Base-by-base conservation (phyloP, 257 asterid genomes). In the Solanum chmielewskii region DNA sequence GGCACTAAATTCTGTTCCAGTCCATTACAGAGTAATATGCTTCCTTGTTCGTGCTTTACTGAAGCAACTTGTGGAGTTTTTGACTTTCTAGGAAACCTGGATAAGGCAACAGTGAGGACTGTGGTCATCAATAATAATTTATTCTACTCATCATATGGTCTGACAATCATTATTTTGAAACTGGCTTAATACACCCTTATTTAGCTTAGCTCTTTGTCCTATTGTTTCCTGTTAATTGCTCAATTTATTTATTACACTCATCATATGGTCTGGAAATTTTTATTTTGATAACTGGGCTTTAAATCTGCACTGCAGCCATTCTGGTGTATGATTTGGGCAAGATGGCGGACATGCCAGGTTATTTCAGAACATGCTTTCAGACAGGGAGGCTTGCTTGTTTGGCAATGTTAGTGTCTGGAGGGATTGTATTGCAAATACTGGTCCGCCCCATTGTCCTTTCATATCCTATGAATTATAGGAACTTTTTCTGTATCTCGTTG, bases 361-460 rank as follows among this genome's bases (percentile, higher is more conserved):
- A 94, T 88, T 59, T 96, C 84, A 90, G 93, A 90, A 91, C 97
- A 81, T 96, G 99, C 91, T 90, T 96, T 90, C 93, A 93, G 9
- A 90, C 98, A 49, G 98, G 99, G 90, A 96, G 91, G 90, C 96
- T 96, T 29, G 98, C 99, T 81, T 90, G 87, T 89, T 71, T 96
- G 85, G 98, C 98, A n/a, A 93, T 96, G 90, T 93, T 96, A 83
- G 98, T 95, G 44, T 92, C 99, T n/a, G 96, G 94, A 85, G 99
- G 99, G 23, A 94, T 95, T 88, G 98, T 96, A 23, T 91, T 96
- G 91, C 99, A 96, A 88, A 94, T 96, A 89, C 94, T 96, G 95
- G 99, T 96, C 86, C 27, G 87, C 33, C 82, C 56, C 71, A 35
- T 49, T n/a, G 45, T 69, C 74, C 18, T 31, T 66, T 68, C 37